Evolutionary conservation across 129 eudicot genomes (phyloP).

Genomic region (Saussurea involucrata): DNA sequence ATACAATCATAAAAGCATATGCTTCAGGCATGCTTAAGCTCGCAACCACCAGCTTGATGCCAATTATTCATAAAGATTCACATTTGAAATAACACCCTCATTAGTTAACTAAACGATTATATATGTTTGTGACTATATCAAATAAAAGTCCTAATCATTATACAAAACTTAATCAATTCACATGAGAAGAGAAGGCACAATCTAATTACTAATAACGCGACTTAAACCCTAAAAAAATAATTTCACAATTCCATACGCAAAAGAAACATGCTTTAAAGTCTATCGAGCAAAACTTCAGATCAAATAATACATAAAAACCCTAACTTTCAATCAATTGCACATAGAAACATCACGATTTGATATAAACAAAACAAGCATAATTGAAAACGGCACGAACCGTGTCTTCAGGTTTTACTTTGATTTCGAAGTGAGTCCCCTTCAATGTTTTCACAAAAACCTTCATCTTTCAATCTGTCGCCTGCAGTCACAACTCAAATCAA

Average conservation of each 20-base stretch:
- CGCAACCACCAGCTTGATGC: not conserved
- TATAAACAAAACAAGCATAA: not conserved
- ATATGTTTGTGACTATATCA: not conserved
- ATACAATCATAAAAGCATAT: not conserved
- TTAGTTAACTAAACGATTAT: not conserved
- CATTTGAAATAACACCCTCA: not conserved
- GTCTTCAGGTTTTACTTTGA: conserved; percentile 70
- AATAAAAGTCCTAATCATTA: not conserved
- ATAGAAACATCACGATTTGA: conserved; percentile 11
- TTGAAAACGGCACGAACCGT: conserved; percentile 39
- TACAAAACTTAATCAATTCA: not conserved
- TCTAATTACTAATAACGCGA: not conserved
- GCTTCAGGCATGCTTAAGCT: not conserved
- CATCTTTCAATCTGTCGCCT: conserved; percentile 39
- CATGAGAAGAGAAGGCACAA: conserved; percentile 2
- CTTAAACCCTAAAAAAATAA: conserved; percentile 9
- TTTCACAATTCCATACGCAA: not conserved
- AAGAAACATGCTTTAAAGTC: not conserved
- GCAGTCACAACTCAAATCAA: conserved; percentile 25
- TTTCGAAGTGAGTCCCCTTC: conserved; percentile 75
- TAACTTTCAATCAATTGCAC: conserved; percentile 18
- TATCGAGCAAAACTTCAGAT: conserved; percentile 10
- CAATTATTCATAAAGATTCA: not conserved
- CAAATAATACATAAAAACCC: conserved; percentile 18
- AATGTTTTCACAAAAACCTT: conserved; percentile 81